Base-by-base conservation (phyloP, 768 basidiomycete genomes). In the Pleurotus salmoneostramineus region DNA sequence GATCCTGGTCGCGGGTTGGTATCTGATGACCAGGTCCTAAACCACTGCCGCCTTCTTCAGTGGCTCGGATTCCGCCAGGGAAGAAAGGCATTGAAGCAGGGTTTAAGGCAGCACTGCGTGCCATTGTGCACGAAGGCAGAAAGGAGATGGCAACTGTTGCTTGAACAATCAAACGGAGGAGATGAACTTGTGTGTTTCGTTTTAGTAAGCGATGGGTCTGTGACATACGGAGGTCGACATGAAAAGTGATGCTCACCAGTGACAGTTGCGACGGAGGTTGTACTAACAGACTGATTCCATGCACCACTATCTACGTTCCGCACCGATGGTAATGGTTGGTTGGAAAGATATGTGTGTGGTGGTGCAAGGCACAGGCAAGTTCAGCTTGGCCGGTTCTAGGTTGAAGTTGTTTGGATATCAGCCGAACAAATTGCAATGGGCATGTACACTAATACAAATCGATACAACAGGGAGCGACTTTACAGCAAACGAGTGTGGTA, bases 41-140 rank as follows among this genome's bases (percentile, higher is more conserved):
- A 59, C 73, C 74, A 64, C 68, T 71, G 50, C 70, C 67, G 49
- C 72, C 74, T 56, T 86, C 85, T 57, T 85, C 85, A 64, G 67
- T 74, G 63, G 76, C 66, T 62, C 84, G 83, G 63, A 83, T 68
- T 65, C 77, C 80, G 56, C 87, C 88, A 60, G 91, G 91, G 70
- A 91, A 91, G 81, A 93, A 93, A 51, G 91, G 91, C 69, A 85
- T 85, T 58, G 90, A 93, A 61, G 89, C 79, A 62, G 91, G 89
- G 72, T 92, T 91, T 65, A 92, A 76, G 59, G 88, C 80, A 66
- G 83, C 86, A 65, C 84, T 89, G 80, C 83, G 85, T 61, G 88
- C 85, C 86, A 91, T 89, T 68, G 72, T 74, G 68, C 62, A 59
- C 63, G 62, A 62, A 63, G 59, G 61, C 67, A 60, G 61, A 62